Evolutionary conservation across 2,329 filamentous ascomycete genomes (phyloP), one percentile per base, ranked within the genome.

Genomic region (Stachybotrys chartarum): DNA sequence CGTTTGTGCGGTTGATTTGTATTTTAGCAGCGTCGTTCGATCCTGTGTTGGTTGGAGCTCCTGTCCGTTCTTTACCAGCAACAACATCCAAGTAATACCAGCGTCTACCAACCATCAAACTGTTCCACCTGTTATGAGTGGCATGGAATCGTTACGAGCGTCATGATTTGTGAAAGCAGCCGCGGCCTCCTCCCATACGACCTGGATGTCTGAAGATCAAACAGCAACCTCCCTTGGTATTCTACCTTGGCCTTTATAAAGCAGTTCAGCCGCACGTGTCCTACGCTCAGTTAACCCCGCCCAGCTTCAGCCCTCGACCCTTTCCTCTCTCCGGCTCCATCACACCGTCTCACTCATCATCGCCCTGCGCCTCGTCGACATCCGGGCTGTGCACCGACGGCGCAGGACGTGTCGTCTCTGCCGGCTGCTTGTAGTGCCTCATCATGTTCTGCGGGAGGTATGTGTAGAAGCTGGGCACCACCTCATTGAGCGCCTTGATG

Each of bases 361-460:
- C 53, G 18, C 58, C 3, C 64, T 60, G 1, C 63, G 62, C 6
- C 62, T 59, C 63, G 4, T 58, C 53, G 5, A 52, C 58, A 24
- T 60, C 45, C 2, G 57, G 56, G 52, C 77, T 62, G 11, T 74
- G 62, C 3, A 77, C 68, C 1, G 77, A 81, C 4, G 73, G 77
- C 2, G 75, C 71, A 3, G 75, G 75, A 1, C 79, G 74, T 14
- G 76, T 69, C 31, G 73, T 73, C 1, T 61, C 62, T 3, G 65
- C 65, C 0, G 86, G 85, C 30, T 79, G 71, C 67, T 84, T 88
- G 78, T 82, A 91, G 17, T 77, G 69, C 24, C 77, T 63, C 85
- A 92, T 88, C 60, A 88, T 72, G 60, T 86, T 82, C 66, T 92
- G 90, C 1, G 82, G 79, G 30, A 91, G 72, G 55, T 83, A 82